These are phyloP conservation scores for Sporisorium iseilematis-ciliati DNA, from an alignment of 1,284 basidiomycete species.

Conservation along the genomic window DNA sequence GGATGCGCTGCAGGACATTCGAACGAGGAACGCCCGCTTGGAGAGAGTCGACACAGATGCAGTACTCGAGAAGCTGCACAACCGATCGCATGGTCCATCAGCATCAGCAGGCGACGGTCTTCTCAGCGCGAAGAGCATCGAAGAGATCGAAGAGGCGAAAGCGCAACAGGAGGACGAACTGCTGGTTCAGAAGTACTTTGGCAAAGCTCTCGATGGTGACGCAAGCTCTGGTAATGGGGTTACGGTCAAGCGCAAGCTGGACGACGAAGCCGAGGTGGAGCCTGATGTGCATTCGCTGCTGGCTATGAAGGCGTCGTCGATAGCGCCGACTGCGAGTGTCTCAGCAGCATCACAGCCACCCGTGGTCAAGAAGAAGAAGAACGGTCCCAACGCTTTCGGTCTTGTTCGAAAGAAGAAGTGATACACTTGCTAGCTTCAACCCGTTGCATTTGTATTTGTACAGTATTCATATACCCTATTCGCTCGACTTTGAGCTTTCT, in stretches of 20 bases:
- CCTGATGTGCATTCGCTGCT: conserved; percentile 30
- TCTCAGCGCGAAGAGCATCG: not conserved
- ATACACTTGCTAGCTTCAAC: not conserved
- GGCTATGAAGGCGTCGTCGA: conserved; percentile 18
- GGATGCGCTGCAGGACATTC: conserved; percentile 93
- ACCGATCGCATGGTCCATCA: not conserved
- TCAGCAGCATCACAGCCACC: conserved; percentile 11
- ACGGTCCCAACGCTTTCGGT: conserved; percentile 62
- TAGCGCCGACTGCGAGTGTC: not conserved
- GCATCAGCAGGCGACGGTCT: not conserved
- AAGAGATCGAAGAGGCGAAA: conserved; percentile 70
- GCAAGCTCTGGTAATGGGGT: not conserved
- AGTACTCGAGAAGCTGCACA: conserved; percentile 49
- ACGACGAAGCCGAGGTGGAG: conserved; percentile 40
- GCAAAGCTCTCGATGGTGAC: conserved; percentile 74
- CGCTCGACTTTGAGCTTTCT: too few species aligned
- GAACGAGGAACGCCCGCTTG: conserved; percentile 89
- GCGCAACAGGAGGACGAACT: conserved; percentile 92
- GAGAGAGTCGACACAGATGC: conserved; percentile 74
- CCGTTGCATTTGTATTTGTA: too few species aligned
- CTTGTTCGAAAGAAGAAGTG: conserved; percentile 64
- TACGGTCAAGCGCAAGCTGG: conserved; percentile 45
- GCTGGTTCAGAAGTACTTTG: conserved; percentile 86
- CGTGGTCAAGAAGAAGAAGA: conserved; percentile 55
- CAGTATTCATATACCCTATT: too few species aligned